Evolutionary conservation across 805 yeast species (phyloP), one percentile per base, ranked within the genome.

Genomic region (Ogataea ganodermae): DNA sequence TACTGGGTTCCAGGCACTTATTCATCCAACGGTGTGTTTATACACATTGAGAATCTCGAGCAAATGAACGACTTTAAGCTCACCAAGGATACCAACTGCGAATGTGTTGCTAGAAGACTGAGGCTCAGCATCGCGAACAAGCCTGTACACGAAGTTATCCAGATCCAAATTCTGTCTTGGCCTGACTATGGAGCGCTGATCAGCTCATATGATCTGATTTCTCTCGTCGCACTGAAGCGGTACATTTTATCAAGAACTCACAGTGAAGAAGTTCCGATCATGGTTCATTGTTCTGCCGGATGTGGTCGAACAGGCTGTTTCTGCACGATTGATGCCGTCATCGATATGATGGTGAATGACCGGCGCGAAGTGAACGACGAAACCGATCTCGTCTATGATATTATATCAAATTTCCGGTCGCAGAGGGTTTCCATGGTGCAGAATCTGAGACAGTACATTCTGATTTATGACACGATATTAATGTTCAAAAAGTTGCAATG

Each of bases 241-340:
- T 52, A 47, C 26, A 46, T 69, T 22, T 44, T 56, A 43, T 22
- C 55, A 13, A 36, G 46, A 16, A 52, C 57, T 7, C 27, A 52
- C 12, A 50, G 55, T 1, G 44, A 50, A 14, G 18, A 43, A 2
- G 44, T 42, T 10, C 92, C 94, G 17, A 75, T 83, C 5, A 62
- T 89, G 38, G 87, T 86, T 21, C 98, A 92, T 67, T 92, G 99
- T 62, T 89, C 96, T 6, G 98, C 98, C 1, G 99, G 99, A 0
- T 90, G 96, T 61, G 99, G 99, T 16, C 73, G 99, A 48, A 89
- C 98, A 0, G 99, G 99, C 2, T 87, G 96, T 1, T 85, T 84
- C 61, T 81, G 90, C 51, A 80, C 89, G 1, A 68, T 86, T 18
- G 95, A 88, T 59, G 74, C 84, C 0, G 71, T 75, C 18, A 66